phyloP scores from a whole-genome alignment of 164 flowering plant genomes.

The Houttuynia cordata region DNA sequence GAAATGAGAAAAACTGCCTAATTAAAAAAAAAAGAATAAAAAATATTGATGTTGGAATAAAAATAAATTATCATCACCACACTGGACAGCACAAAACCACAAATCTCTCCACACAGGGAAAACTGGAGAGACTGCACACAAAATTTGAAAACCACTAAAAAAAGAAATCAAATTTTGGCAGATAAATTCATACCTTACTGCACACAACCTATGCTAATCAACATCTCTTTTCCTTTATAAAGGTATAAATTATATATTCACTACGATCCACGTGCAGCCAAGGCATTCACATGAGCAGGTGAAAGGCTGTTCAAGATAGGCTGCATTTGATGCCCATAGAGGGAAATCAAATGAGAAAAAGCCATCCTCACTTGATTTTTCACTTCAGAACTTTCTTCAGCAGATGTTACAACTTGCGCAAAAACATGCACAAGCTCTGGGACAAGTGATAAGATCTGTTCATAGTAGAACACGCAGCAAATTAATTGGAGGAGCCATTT shows the following conservation, averaged over 20 bases:
- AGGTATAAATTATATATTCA: not conserved
- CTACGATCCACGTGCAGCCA: conserved; percentile 50
- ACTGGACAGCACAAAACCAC: not conserved
- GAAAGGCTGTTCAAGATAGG: conserved; percentile 67
- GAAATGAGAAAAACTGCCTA: not conserved
- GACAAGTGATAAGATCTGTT: conserved; percentile 59
- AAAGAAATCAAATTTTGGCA: not conserved
- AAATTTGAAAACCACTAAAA: too few relatives aligned
- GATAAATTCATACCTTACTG: not conserved
- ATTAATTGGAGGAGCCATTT: not conserved
- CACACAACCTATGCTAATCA: not conserved
- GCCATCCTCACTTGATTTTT: conserved; percentile 65
- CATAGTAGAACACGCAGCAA: conserved; percentile 1
- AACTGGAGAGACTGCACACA: not conserved
- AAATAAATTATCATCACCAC: not conserved
- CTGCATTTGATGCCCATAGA: conserved; percentile 86
- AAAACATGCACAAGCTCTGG: conserved; percentile 78
- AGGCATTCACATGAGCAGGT: conserved; percentile 77
- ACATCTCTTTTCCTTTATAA: not conserved
- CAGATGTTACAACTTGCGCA: conserved; percentile 72
- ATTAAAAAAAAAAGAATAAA: not conserved
- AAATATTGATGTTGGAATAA: not conserved
- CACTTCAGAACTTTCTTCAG: conserved; percentile 67
- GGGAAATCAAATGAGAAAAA: conserved; percentile 70
- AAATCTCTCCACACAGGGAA: not conserved